These are phyloP conservation scores for Dactylonectria estremocensis DNA, from an alignment of 2,329 filamentous ascomycete species.

Conservation along the genomic window DNA sequence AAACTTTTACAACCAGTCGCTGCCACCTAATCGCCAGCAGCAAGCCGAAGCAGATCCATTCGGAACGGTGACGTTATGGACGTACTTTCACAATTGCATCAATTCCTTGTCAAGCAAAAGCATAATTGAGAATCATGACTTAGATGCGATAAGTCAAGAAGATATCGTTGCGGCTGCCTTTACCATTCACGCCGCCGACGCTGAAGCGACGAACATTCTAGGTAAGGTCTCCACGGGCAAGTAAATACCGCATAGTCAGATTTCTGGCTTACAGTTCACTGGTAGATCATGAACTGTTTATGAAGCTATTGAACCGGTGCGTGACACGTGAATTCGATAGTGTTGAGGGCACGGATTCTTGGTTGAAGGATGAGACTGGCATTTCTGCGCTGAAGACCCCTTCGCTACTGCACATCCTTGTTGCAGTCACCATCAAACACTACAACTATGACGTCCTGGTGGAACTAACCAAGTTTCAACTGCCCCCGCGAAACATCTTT, in stretches of 20 bases:
- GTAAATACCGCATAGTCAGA: not conserved
- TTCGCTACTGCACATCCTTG: constrained; percentile 15
- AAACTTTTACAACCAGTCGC: constrained; percentile 15
- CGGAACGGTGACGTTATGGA: constrained; percentile 28
- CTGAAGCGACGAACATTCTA: not conserved
- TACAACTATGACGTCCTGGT: constrained; percentile 21
- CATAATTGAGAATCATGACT: not conserved
- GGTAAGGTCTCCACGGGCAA: not conserved
- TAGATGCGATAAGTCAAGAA: not conserved
- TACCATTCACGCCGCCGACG: not conserved
- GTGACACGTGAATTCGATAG: constrained; percentile 19
- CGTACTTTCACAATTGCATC: constrained; percentile 29
- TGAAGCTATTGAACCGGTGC: constrained; percentile 24
- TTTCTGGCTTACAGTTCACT: not conserved
- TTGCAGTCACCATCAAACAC: constrained; percentile 27
- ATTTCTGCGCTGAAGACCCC: constrained; percentile 16
- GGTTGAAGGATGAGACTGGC: constrained; percentile 24
- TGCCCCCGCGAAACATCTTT: constrained; percentile 3
- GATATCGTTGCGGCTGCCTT: constrained; percentile 26
- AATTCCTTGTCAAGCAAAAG: not conserved
- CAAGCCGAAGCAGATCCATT: constrained; percentile 22
- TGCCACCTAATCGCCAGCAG: not conserved
- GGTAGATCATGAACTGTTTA: constrained; percentile 11
- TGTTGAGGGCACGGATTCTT: constrained; percentile 21
- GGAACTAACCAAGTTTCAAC: not conserved